These are phyloP conservation scores for Starmerella stigmatis DNA, from an alignment of 805 yeast genomes.

Conservation along the genomic window DNA sequence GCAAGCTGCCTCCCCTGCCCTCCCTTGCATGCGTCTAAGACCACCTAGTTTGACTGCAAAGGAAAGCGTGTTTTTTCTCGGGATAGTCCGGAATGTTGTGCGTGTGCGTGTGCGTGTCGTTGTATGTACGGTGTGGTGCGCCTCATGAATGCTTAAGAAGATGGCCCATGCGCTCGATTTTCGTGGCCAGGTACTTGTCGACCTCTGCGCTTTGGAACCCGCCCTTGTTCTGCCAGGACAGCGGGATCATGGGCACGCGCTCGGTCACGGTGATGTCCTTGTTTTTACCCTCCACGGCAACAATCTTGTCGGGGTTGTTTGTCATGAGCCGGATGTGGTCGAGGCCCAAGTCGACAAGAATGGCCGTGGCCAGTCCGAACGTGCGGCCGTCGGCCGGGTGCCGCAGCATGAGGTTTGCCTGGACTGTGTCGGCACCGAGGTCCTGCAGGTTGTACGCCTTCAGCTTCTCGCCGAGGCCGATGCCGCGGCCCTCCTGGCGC, in stretches of 20 bases:
- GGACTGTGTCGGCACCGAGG: slow-evolving; percentile 96
- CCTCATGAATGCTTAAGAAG: slow-evolving; percentile 38
- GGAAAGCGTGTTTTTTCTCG: too few relatives aligned
- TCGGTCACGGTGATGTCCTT: slow-evolving; percentile 65
- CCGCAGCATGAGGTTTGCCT: slow-evolving; percentile 80
- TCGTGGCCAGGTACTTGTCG: slow-evolving; percentile 86
- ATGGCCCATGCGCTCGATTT: slow-evolving; percentile 97
- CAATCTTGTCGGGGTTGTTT: slow-evolving; percentile 91
- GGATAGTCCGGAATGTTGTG: too few relatives aligned
- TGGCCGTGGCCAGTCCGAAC: slow-evolving; percentile 88
- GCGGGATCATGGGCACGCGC: slow-evolving; percentile 93
- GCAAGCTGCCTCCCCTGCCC: too few relatives aligned
- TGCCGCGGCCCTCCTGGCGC: slow-evolving; percentile 97
- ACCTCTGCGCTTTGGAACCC: slow-evolving; percentile 81
- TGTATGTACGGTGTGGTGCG: too few relatives aligned
- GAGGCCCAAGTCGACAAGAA: slow-evolving; percentile 71
- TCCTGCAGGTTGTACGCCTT: slow-evolving; percentile 96
- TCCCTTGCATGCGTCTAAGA: too few relatives aligned
- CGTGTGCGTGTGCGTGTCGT: too few relatives aligned
- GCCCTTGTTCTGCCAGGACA: slow-evolving; percentile 64
- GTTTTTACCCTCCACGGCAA: slow-evolving; percentile 85
- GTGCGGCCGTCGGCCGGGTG: slow-evolving; percentile 98
- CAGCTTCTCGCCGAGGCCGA: slow-evolving; percentile 93
- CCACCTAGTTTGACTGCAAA: too few relatives aligned
- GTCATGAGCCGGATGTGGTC: slow-evolving; percentile 66